phyloP scores from a whole-genome alignment of 345 rosid genomes.

The Clarkia xantiana region DNA sequence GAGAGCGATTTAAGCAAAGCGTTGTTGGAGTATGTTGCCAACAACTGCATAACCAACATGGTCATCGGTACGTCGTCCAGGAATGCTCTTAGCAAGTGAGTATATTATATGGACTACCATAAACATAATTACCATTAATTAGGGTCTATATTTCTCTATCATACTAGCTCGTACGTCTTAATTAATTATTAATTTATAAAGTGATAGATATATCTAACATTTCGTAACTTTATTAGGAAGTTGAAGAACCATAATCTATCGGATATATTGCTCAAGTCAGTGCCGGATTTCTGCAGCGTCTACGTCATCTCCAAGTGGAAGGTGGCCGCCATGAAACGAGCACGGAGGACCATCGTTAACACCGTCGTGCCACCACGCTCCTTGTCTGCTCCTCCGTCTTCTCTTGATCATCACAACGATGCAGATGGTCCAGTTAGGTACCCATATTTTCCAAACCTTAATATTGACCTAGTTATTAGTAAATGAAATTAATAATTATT shows the following conservation, averaged over 20 bases:
- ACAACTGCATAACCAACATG: slow-evolving; percentile 37
- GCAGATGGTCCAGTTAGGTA: too few species aligned
- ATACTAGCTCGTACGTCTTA: too few species aligned
- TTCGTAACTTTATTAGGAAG: slow-evolving; percentile 16
- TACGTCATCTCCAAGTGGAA: slow-evolving; percentile 72
- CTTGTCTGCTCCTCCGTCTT: neutral
- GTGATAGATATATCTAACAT: slow-evolving; percentile 12
- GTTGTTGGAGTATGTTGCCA: slow-evolving; percentile 38
- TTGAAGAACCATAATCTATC: slow-evolving; percentile 42
- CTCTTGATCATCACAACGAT: too few species aligned
- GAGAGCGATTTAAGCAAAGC: slow-evolving; percentile 48
- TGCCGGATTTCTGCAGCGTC: slow-evolving; percentile 65
- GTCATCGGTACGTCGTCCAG: slow-evolving; percentile 56
- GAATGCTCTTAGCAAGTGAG: slow-evolving; percentile 43
- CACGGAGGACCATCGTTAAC: slow-evolving; percentile 36
- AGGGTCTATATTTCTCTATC: too few species aligned
- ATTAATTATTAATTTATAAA: too few species aligned
- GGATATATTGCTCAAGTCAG: slow-evolving; percentile 26
- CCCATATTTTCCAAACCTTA: neutral
- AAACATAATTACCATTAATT: too few species aligned
- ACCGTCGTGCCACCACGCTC: slow-evolving; percentile 30
- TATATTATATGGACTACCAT: too few species aligned
- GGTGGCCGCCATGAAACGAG: slow-evolving; percentile 28
- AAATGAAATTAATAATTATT: too few species aligned
- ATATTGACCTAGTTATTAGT: too few species aligned